Evolutionary conservation across 176 grass and related monocot species (phyloP).

Genomic region (Lolium perenne): DNA sequence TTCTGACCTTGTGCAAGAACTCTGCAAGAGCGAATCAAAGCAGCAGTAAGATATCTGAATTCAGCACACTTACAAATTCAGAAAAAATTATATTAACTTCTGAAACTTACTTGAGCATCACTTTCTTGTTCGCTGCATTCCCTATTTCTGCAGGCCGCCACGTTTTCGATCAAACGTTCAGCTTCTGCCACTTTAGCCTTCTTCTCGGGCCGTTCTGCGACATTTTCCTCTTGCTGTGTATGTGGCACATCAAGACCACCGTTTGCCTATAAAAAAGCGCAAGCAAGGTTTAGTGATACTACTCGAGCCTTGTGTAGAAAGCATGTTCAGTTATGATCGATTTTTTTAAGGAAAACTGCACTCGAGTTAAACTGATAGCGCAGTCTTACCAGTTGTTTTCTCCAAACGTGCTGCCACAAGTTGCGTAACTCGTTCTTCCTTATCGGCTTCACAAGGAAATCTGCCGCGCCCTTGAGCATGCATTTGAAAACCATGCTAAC

Average conservation of each 20-base stretch:
- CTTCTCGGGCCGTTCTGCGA: slow-evolving; percentile 33
- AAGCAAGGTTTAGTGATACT: slow-evolving; percentile 20
- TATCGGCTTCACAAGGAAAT: slow-evolving; percentile 97
- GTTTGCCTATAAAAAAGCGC: slow-evolving; percentile 57
- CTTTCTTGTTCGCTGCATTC: slow-evolving; percentile 89
- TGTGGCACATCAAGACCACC: slow-evolving; percentile 48
- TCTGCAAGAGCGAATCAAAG: slow-evolving; percentile 59
- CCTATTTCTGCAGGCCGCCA: slow-evolving; percentile 44
- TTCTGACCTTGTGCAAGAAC: slow-evolving; percentile 95
- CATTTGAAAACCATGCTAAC: slow-evolving; percentile 99
- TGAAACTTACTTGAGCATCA: slow-evolving; percentile 95
- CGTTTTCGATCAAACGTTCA: slow-evolving; percentile 42
- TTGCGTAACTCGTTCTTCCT: slow-evolving; percentile 94
- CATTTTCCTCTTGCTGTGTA: slow-evolving; percentile 59
- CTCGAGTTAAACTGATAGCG: slow-evolving; percentile 10
- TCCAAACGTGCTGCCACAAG: slow-evolving; percentile 99
- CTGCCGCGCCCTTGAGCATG: slow-evolving; percentile 96
- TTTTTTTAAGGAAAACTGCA: slow-evolving; percentile 1
- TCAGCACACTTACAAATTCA: not conserved
- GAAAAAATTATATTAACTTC: not conserved
- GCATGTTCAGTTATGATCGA: not conserved
- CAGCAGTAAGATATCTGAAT: slow-evolving; percentile 26
- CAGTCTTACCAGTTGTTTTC: slow-evolving; percentile 80
- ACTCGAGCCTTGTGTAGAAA: not conserved
- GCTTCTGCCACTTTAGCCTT: slow-evolving; percentile 28